Evolutionary conservation across 2,329 filamentous ascomycete species (phyloP), one percentile per base, ranked within the genome.

Genomic region (Trichoderma hamatum): DNA sequence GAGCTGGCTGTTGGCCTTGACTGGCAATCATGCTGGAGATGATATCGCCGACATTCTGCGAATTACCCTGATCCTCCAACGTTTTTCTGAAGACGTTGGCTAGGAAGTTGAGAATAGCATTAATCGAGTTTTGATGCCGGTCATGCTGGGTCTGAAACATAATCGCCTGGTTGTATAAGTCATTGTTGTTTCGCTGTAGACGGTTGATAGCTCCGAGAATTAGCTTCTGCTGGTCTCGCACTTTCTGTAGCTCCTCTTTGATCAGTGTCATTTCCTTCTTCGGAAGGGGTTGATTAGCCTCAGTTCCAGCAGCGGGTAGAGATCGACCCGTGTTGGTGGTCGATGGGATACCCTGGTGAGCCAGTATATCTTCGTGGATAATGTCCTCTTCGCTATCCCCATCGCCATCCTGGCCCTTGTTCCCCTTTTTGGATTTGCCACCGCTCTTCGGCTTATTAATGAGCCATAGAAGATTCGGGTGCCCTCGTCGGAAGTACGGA

Each of bases 71-170:
- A 43, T 94, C 93, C 77, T 97, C 94, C 61, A 99, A 82, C 72
- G 93, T 97, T 76, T 96, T 91, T 72, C 97, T 92, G 81, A 98
- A 99, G 52, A 99, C 95, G 14, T 96, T 98, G 56, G 95, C 96
- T 24, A 99, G 86, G 79, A 99, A 98, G 61, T 94, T 97, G 52
- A 99, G 86, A 71, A 99, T 98, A n/a, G 95, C 95, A 76, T 97
- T 98, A 80, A 99, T 98, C 0, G 95, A 97, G 77, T 95, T 97
- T 78, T 99, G 96, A 76, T 99, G 96, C n/a, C 96, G 90, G 74
- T 95, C 94, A 76, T 98, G 95, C 77, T 97, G 89, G 70, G 89
- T 92, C 79, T 98, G 94, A 77, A 97, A 97, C 69, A 92, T 90
- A 55, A 92, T 86, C 0, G 95, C 94, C 79, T 97, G 94, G 68